Base-by-base conservation (phyloP, 306 rosid genomes). In the Prosopis cineraria region DNA sequence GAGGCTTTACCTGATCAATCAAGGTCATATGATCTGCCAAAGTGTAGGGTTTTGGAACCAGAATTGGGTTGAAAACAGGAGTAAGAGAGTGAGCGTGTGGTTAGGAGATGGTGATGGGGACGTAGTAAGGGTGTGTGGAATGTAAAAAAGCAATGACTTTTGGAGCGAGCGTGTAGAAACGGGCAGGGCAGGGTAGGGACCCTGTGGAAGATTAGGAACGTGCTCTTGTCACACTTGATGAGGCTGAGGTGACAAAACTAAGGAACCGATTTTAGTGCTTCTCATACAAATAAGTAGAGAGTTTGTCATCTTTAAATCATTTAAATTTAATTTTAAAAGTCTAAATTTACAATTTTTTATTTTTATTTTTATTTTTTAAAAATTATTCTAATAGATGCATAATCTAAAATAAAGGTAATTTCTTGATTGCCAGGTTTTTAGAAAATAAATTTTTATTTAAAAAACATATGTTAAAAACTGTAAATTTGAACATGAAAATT, bases 121-220 rank as follows among this genome's bases (percentile, higher is more conserved):
- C 2, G 7, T 5, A 10, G 34, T 31, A 31, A 4, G 55, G 1
- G 55, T 2, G 24, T 1, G 55, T 1, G 24, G 55, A 48, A 48
- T 48, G 19, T 17, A 7, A 17, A 25, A 37, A 66, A 20, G 41
- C 31, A 39, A 39, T 13, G n/a, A 60, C 77, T 74, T 74, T 74
- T 39, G 2, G 27, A 22, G 27, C 43, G 27, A 22, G 27, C 43
- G 29, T 63, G 69, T 17, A n/a, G 55, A 48, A 19, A n/a, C 3
- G 29, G 66, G 30, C 56, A 71, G 50, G 68, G 20, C 63, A 56
- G 53, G 22, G 58, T 5, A 84, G 76, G 17, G 78, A 71, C 81
- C 67, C 67, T 3, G 3, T 0, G 4, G 16, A 19, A 30, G 24
- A 60, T 60, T 59, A 62, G 41, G 37, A 59, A 14, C 66, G 37